Evolutionary conservation across 805 yeast species (phyloP), one percentile per base, ranked within the genome.

Genomic region (Wickerhamiella vanderwaltii): DNA sequence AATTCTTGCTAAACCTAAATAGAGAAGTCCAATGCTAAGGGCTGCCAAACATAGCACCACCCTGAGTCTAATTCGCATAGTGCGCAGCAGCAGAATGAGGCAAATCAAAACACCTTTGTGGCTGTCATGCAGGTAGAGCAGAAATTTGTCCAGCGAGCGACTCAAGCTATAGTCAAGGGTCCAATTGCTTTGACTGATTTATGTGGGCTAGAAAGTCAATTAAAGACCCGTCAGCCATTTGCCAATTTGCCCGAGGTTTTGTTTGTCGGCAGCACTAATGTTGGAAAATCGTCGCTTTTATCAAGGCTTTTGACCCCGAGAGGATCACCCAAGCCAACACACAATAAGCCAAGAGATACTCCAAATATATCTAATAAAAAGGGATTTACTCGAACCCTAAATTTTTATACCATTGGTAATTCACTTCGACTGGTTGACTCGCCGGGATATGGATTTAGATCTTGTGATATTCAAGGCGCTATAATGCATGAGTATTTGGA

Each of bases 401-500:
- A 81, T 54, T 76, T 83, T 48, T 86, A 69, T 60, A 79, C 75
- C 44, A 60, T 81, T 9, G 80, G 80, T 3, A 71, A 72, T 37
- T 63, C 68, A 43, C 63, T 87, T 33, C 64, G 84, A 46, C 52
- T 87, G 3, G 72, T 85, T 2, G 97, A 87, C 55, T 71, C 85
- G 18, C 97, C 97, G 1, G 97, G 97, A 0, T 87, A 87, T 57
- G 97, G 97, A 2, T 68, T 61, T 29, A 73, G 69, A 46, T 86
- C 93, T 13, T 69, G 68, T 12, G 54, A 52, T 6, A 61, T 65
- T 49, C 95, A 87, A 55, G 96, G 95, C 1, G 62, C 71, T 30
- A 67, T 77, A 22, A 79, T 80, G 1, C 53, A 75, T 51, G 72
- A 75, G 26, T 86, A 84, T 53, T 57, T 87, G 6, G 60, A 62